phyloP scores from a whole-genome alignment of 495 filamentous ascomycete species.

The Pseudomonodictys pantanalensis region DNA sequence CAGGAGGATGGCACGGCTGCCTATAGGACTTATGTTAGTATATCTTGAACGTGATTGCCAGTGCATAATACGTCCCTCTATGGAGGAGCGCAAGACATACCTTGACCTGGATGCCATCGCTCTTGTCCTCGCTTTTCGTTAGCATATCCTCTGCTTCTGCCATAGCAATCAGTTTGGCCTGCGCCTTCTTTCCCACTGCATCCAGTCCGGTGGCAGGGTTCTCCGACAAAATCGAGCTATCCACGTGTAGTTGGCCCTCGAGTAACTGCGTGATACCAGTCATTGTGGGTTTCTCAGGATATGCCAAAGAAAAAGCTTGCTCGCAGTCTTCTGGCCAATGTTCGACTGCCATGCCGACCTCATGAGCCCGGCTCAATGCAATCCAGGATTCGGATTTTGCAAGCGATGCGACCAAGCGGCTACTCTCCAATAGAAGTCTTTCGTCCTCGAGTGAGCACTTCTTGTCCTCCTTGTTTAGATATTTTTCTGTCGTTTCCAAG shows the following conservation, averaged over 20 bases:
- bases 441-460: slow-evolving; percentile 59
- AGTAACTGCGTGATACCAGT: slow-evolving; percentile 58
- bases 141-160: slow-evolving; percentile 15
- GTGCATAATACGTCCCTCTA: too few species aligned
- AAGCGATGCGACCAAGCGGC: slow-evolving; percentile 59
- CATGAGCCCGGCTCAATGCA: slow-evolving; percentile 63
- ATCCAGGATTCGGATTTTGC: slow-evolving; percentile 60
- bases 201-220: slow-evolving; percentile 55
- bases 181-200: slow-evolving; percentile 43
- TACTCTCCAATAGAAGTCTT: slow-evolving; percentile 56
- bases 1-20: slow-evolving; percentile 37
- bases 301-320: slow-evolving; percentile 62
- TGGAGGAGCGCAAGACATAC: too few species aligned
- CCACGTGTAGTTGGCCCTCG: slow-evolving; percentile 58
- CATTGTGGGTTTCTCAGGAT: slow-evolving; percentile 31
- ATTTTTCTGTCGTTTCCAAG: slow-evolving; percentile 60
- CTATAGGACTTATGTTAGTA: slow-evolving; percentile 29
- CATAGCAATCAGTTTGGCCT: slow-evolving; percentile 4
- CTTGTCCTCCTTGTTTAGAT: slow-evolving; percentile 56
- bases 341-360: slow-evolving; percentile 71
- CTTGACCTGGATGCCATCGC: slow-evolving; percentile 20
- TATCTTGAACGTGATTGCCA: too few species aligned
- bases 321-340: slow-evolving; percentile 55
- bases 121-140: slow-evolving; percentile 5
- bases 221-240: slow-evolving; percentile 47